Percentiles rank a stretch among this genome's conserved stretches.
Conservation (phyloP, 176 grass and related monocot genomes). For the Alloteropsis semialata region DNA sequence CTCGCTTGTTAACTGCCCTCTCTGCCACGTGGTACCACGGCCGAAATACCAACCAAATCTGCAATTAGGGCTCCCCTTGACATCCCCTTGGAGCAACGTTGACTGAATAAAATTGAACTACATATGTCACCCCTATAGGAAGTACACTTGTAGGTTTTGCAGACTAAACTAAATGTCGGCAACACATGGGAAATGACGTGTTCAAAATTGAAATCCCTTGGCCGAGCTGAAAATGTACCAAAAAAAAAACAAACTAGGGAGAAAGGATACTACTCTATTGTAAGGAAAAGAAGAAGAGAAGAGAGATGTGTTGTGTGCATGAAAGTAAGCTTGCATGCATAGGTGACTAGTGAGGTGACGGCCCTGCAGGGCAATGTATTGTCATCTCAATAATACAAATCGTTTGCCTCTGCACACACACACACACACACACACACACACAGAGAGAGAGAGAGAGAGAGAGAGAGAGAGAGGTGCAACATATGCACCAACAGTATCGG, state of each 20-base stretch:
- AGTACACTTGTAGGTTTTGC: too few species aligned
- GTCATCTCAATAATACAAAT: constrained; percentile 22
- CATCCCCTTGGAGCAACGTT: background rate
- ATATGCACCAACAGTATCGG: constrained; percentile 24
- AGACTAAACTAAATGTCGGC: too few species aligned
- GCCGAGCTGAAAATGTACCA: too few species aligned
- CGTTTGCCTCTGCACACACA: background rate
- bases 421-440: too few species aligned
- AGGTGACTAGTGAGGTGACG: background rate
- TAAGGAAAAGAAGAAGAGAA: background rate
- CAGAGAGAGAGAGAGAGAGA: too few species aligned
- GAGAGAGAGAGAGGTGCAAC: too few species aligned
- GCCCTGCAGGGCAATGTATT: background rate
- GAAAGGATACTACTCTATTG: background rate
- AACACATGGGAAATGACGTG: too few species aligned
- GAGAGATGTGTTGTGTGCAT: background rate
- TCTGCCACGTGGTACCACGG: background rate
- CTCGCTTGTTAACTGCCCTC: background rate
- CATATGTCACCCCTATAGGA: too few species aligned
- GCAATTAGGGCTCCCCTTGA: background rate
- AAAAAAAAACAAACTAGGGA: too few species aligned
- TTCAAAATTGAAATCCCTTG: background rate
- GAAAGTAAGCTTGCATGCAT: background rate
- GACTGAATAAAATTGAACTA: too few species aligned
- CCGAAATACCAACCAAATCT: background rate